Base-by-base conservation (phyloP, 2,329 filamentous ascomycete genomes). In the Aphanocladium album region DNA sequence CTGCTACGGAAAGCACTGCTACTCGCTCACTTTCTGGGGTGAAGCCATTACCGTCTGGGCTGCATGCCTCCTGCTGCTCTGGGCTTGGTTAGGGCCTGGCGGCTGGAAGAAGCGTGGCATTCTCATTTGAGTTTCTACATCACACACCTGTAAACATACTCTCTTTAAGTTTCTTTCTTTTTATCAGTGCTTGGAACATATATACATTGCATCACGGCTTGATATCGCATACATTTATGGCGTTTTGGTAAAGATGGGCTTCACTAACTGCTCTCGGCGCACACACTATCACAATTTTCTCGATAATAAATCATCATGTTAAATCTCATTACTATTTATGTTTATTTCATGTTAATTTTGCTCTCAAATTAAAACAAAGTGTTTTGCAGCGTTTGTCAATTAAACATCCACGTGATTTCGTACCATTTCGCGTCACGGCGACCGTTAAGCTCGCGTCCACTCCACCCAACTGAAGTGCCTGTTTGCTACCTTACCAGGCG, bases 1-100 rank as follows among this genome's bases (percentile, higher is more conserved):
- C 65, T 98, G 93, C 71, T 90, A 91, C 71, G 95, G 95, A 1
- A 84, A 80, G 68, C 76, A 81, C 57, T 99, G 95, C 76, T 98
- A 96, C 75, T 86, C 87, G 12, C 70, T 80, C 0, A 90, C 89
- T 0, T 96, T 93, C 66, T 96, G 92, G 92, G 90, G 89, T 1
- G 91, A 96, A 83, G 87, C 89, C 0, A 75, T 83, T 1, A 93
- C 88, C 64, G 89, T 96, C 0, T 93, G 89, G 87, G 66, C 90
- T 41, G 93, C 91, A 0, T 87, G 89, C 68, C 79, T 77, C 3
- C 74, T 91, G 67, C 88, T 93, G 76, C 64, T 88, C 17, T 88
- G 85, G 80, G 92, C 92, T 7, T 97, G 92, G 93, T 89, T 88
- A 72, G 90, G 90, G 1, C 83, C 76, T 60, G 81, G 82, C 23